Evolutionary conservation across 169 alveolate species (phyloP), one percentile per base, ranked within the genome.

Genomic region (Besnoitia besnoiti): DNA sequence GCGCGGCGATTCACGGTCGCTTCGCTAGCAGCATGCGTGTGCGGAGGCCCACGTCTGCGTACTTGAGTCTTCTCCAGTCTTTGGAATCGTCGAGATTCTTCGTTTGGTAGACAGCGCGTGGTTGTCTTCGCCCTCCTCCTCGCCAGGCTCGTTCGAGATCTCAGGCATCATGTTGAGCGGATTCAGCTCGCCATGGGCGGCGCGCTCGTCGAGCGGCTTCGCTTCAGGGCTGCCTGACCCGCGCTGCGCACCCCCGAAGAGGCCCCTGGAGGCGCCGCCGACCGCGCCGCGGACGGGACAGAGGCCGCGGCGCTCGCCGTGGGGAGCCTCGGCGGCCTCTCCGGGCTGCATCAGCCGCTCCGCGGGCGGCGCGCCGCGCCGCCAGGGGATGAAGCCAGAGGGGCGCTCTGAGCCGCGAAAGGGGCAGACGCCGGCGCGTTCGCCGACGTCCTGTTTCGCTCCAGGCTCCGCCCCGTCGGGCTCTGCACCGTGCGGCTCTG

Each of bases 81-180:
- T 84, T 5, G 94, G 94, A 19, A 91, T 91, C 37, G 94, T 30
- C 33, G 92, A 89, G 44, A 4, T 1, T 16, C 67, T 30, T 27
- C 92, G 16, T 5, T 62, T 0, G 47, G 85, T 89, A 47, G 82
- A 37, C 33, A 89, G 87, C 30, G n/a, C 39, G 30, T 5, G 73
- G 2, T 75, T 77, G 44, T 37, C 51, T 14, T 4, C 47, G 44
- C 40, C 87, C 14, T 27, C 42, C 3, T 77, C 59, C 59, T 67
- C 42, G 16, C 8, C 19, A 10, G 50, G 76, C 50, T 30, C 61
- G 61, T 89, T 89, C 33, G 92, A 67, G 75, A 89, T 62, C 2
- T 67, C 62, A 5, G 94, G 91, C 94, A 91, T 91, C 94, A 91
- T 91, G 75, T 91, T 91, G 35, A 85, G 75, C 33, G 91, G 90